Conservation (phyloP, 1,139 yeast species). For the Lodderomyces pseudojiufengensis region DNA sequence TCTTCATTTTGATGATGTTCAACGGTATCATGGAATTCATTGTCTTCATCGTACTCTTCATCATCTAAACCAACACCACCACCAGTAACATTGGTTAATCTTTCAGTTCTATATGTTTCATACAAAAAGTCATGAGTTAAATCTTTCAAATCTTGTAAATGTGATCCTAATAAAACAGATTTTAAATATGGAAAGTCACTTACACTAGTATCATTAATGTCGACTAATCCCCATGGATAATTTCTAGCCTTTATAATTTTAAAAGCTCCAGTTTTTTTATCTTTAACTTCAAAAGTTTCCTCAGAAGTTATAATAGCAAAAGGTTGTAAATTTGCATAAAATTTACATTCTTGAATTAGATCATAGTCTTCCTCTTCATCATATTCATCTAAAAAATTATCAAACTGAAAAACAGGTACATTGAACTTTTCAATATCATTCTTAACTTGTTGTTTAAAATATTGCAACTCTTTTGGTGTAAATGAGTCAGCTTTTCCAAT, state of each 20-base stretch:
- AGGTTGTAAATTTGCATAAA: slow-evolving; percentile 72
- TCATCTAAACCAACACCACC: slow-evolving; percentile 23
- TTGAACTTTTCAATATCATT: slow-evolving; percentile 73
- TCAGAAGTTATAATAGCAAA: slow-evolving; percentile 85
- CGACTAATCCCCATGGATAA: slow-evolving; percentile 94
- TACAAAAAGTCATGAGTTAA: slow-evolving; percentile 88
- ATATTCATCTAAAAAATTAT: slow-evolving; percentile 39
- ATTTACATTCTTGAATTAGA: slow-evolving; percentile 75
- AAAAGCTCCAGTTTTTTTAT: slow-evolving; percentile 52
- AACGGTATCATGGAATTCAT: slow-evolving; percentile 31
- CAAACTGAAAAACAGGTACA: slow-evolving; percentile 82
- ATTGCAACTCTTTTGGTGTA: slow-evolving; percentile 67
- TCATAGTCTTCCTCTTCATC: slow-evolving; percentile 65
- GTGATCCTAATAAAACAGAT: slow-evolving; percentile 85
- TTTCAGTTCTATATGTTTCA: slow-evolving; percentile 90
- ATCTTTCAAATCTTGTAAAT: slow-evolving; percentile 88
- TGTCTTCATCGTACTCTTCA: slow-evolving; percentile 14
- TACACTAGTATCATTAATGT: slow-evolving; percentile 73
- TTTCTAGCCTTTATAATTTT: slow-evolving; percentile 67
- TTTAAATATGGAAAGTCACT: slow-evolving; percentile 84
- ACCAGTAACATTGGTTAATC: slow-evolving; percentile 52
- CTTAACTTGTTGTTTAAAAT: slow-evolving; percentile 51
- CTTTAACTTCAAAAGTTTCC: slow-evolving; percentile 46
- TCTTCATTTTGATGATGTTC: slow-evolving; percentile 16
- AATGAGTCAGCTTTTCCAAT: slow-evolving; percentile 85